Evolutionary conservation across 2,329 filamentous ascomycete genomes (phyloP).

Genomic region (Lithohypha guttulata): DNA sequence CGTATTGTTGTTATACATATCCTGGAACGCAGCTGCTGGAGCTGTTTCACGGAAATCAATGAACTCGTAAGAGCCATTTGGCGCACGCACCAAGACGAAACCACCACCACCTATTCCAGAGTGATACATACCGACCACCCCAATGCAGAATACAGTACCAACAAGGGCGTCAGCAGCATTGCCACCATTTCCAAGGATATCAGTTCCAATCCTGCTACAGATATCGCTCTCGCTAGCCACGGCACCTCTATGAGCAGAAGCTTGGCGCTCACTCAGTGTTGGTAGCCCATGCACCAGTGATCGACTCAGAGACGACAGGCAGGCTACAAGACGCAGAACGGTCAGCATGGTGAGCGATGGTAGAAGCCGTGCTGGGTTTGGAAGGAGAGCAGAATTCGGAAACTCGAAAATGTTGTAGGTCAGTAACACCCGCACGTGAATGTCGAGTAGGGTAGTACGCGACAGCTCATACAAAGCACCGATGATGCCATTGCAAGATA

Average conservation of each 20-base stretch:
- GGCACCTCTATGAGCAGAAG: conserved; percentile 40
- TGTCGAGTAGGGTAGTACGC: no score
- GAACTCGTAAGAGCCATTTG: conserved; percentile 67
- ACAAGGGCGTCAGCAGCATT: conserved; percentile 70
- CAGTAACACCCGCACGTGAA: no score
- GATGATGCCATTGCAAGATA: no score
- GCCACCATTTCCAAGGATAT: conserved; percentile 51
- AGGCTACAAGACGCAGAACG: conserved; percentile 4
- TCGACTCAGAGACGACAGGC: conserved; percentile 14
- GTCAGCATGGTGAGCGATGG: not conserved
- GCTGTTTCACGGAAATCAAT: conserved; percentile 87
- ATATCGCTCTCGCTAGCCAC: conserved; percentile 59
- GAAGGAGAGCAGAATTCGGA: no score
- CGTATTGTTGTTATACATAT: conserved; percentile 72
- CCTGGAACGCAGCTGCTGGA: conserved; percentile 65
- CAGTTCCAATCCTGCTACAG: conserved; percentile 58
- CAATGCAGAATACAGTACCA: conserved; percentile 63
- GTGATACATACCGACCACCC: conserved; percentile 66
- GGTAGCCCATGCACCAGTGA: no score
- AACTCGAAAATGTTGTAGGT: no score
- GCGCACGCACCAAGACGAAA: conserved; percentile 69
- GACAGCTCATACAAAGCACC: no score
- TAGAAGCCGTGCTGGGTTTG: no score
- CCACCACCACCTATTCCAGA: conserved; percentile 78
- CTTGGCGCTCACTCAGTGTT: conserved; percentile 6